phyloP scores from a whole-genome alignment of 108 stramenopile genomes.

The Nitzschia sp. region DNA sequence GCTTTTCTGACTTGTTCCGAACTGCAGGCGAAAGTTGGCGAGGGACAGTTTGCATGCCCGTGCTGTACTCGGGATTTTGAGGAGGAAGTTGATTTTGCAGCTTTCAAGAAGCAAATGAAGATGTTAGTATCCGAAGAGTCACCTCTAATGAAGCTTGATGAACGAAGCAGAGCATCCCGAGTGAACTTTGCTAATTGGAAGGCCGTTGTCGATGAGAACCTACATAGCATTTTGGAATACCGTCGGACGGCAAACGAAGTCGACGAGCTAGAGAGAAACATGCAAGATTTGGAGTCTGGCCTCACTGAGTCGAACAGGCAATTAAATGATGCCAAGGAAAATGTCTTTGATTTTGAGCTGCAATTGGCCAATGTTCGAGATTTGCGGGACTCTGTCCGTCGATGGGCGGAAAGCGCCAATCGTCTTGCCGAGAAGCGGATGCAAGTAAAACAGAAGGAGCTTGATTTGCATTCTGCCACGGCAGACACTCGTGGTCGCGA shows the following conservation, averaged over 20 bases:
- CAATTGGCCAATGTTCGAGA: constrained; percentile 48
- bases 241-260: constrained; percentile 54
- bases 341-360: constrained; percentile 18
- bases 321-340: constrained; percentile 35
- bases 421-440: constrained; percentile 45
- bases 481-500: constrained; percentile 46
- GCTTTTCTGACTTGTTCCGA: background rate
- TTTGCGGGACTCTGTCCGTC: constrained; percentile 46
- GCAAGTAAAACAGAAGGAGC: constrained; percentile 60
- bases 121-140: constrained; percentile 9
- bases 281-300: constrained; percentile 34
- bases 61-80: constrained; percentile 37
- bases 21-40: constrained; percentile 9
- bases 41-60: constrained; percentile 30
- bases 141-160: constrained; percentile 29
- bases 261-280: constrained; percentile 44
- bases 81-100: constrained; percentile 3
- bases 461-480: constrained; percentile 26
- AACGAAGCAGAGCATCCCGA: constrained; percentile 36
- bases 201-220: constrained; percentile 30
- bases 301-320: constrained; percentile 28
- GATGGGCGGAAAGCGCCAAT: constrained; percentile 40
- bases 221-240: constrained; percentile 45
- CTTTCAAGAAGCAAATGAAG: constrained; percentile 21
- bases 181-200: constrained; percentile 52